Evolutionary conservation across 2,329 filamentous ascomycete species (phyloP).

Genomic region (Teratosphaeria viscida): DNA sequence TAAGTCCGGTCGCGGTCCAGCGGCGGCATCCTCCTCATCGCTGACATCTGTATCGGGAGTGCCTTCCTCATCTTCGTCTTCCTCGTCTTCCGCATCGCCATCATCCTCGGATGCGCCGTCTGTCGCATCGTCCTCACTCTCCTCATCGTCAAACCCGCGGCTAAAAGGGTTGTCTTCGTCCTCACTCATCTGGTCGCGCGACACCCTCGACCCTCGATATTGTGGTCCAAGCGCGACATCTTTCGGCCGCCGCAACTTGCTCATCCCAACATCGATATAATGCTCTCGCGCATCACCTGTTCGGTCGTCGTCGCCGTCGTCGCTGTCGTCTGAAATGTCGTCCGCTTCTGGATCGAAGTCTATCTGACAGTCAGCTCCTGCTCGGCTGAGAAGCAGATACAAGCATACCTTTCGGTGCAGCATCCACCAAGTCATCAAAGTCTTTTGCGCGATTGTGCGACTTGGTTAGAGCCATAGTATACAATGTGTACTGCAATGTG

Average conservation of each 20-base stretch:
- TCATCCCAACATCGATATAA: constrained; percentile 74
- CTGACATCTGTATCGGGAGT: constrained; percentile 35
- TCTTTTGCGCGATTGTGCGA: constrained; percentile 18
- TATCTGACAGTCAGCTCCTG: constrained; percentile 25
- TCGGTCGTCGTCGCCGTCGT: constrained; percentile 37
- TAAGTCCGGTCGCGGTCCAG: constrained; percentile 14
- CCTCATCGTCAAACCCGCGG: constrained; percentile 36
- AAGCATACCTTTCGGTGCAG: constrained; percentile 20
- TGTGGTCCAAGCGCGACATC: constrained; percentile 60
- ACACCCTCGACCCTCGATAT: constrained; percentile 69
- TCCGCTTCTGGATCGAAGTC: constrained; percentile 73
- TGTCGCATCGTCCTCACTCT: constrained; percentile 24
- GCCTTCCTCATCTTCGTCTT: constrained; percentile 24
- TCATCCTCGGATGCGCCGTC: constrained; percentile 29
- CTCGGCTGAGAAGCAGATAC: not conserved
- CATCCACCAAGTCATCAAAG: constrained; percentile 19
- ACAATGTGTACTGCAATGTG: not conserved
- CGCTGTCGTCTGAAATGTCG: constrained; percentile 30
- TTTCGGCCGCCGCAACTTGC: constrained; percentile 67
- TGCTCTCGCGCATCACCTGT: constrained; percentile 59
- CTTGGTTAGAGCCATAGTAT: constrained; percentile 17
- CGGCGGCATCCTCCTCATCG: constrained; percentile 34
- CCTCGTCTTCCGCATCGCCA: constrained; percentile 18
- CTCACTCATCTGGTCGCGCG: constrained; percentile 53
- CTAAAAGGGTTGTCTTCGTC: constrained; percentile 43